Base-by-base conservation (phyloP, 2,329 filamentous ascomycete genomes). In the Raffaelea arxii region DNA sequence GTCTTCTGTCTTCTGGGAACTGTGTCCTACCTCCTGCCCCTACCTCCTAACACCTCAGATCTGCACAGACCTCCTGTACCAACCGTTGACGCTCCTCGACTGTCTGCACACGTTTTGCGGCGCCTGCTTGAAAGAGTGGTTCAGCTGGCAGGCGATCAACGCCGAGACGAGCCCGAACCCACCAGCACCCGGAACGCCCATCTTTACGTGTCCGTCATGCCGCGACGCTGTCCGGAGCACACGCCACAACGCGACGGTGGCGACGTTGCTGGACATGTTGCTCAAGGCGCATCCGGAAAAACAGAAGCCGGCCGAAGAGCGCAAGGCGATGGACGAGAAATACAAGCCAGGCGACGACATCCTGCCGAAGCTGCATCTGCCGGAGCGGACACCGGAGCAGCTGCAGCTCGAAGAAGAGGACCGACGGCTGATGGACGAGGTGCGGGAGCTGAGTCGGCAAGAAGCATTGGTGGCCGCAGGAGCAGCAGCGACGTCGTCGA, bases 101-200 rank as follows among this genome's bases (percentile, higher is more conserved):
- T 95, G 89, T 62, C 78, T 95, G 39, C 89, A 95, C 67, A 96
- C 91, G 40, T 98, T 94, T 65, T 98, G 92, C 70, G 92, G 90
- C 53, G 85, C 86, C 35, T 98, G 92, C 61, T 65, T 97, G 49
- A 95, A 94, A 64, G 88, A 94, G 69, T 98, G 92, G 92, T 98
- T 97, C 62, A 70, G 73, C 52, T 92, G 81, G 65, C 88, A 95
- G 63, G 81, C 82, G 32, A 70, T 73, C 25, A 71, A 72, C 14
- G 75, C 75, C 38, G 75, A 74, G 52, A 67, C 64, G 48, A 65
- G 67, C 2, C 74, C 72, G 12, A 66, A 66, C 11, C 67, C 71
- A 37, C 71, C 78, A 52, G 55, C 69, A 45, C 59, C 72, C 54
- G 58, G 74, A 56, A 50, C 70, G 57, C 56, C 66, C 52, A 60